A percentile compares a stretch with the other conserved stretches of the same genome.
Conservation (phyloP, 148 eudicot genomes). For the Silene uniflora region DNA sequence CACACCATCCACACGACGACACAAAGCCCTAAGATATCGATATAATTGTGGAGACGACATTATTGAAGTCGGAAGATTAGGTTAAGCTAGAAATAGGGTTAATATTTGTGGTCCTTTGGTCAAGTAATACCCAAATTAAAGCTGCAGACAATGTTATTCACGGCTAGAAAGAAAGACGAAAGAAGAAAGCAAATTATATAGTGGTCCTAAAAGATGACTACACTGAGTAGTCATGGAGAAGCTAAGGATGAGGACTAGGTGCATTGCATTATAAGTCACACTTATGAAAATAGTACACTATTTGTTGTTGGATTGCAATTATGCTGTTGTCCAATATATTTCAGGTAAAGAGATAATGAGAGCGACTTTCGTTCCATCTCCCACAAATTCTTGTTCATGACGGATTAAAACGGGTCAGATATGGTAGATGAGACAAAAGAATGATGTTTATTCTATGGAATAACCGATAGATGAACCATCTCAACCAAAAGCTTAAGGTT, state of each 20-base stretch:
- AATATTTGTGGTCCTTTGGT: background rate
- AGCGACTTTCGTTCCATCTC: background rate
- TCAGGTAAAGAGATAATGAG: slow-evolving; percentile 14
- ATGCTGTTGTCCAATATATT: slow-evolving; percentile 25
- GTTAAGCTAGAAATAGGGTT: background rate
- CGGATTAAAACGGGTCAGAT: too few species aligned
- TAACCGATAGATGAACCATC: too few species aligned
- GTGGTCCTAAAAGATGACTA: slow-evolving; percentile 9
- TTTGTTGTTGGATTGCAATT: slow-evolving; percentile 15
- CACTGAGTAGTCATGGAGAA: slow-evolving; percentile 10
- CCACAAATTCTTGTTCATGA: too few species aligned
- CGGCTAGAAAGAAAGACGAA: background rate
- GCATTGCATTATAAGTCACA: slow-evolving; percentile 2
- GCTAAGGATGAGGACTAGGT: background rate
- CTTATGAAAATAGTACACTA: background rate
- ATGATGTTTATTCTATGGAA: too few species aligned
- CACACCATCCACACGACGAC: too few species aligned
- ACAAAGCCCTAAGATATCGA: too few species aligned
- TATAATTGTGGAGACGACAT: too few species aligned
- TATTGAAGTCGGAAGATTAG: background rate
- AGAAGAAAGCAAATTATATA: background rate
- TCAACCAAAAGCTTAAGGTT: too few species aligned
- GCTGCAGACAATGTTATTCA: background rate
- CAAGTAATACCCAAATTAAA: slow-evolving; percentile 5
- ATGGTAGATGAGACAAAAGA: too few species aligned